These are phyloP conservation scores for Phytophthora nicotianae DNA, from an alignment of 352 stramenopile species.

Conservation along the genomic window DNA sequence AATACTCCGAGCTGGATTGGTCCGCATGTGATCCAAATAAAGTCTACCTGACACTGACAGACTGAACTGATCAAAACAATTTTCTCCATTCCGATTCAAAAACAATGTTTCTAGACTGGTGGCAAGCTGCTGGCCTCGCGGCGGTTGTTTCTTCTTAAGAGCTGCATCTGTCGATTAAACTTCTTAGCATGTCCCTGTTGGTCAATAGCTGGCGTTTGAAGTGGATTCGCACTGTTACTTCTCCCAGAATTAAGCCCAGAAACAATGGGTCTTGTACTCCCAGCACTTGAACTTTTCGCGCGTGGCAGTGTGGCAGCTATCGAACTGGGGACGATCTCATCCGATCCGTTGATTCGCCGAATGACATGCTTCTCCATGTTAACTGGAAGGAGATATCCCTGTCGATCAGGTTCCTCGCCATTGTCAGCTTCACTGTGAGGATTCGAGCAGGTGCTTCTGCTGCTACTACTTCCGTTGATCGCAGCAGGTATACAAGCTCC, in stretches of 20 bases:
- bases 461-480: slow-evolving; percentile 16
- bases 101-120: slow-evolving; percentile 32
- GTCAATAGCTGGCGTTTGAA: slow-evolving; percentile 31
- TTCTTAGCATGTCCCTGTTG: slow-evolving; percentile 57
- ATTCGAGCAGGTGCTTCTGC: slow-evolving; percentile 21
- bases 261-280: slow-evolving; percentile 7
- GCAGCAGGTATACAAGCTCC: not conserved
- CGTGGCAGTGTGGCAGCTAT: slow-evolving; percentile 14
- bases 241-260: slow-evolving; percentile 2
- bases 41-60: no score
- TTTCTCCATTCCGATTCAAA: no score
- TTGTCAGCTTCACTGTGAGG: slow-evolving; percentile 10
- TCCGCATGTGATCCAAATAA: no score
- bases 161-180: slow-evolving; percentile 77
- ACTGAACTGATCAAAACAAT: no score
- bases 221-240: slow-evolving; percentile 7
- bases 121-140: slow-evolving; percentile 47
- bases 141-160: slow-evolving; percentile 62
- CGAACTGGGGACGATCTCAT: slow-evolving; percentile 34
- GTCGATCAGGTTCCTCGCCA: not conserved
- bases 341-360: slow-evolving; percentile 12
- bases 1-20: no score
- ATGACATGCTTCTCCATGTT: slow-evolving; percentile 60
- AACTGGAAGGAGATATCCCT: slow-evolving; percentile 56
- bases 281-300: slow-evolving; percentile 7